Evolutionary conservation across 805 yeast genomes (phyloP), one percentile per base, ranked within the genome.

Genomic region (Saccharomycopsis babjevae): DNA sequence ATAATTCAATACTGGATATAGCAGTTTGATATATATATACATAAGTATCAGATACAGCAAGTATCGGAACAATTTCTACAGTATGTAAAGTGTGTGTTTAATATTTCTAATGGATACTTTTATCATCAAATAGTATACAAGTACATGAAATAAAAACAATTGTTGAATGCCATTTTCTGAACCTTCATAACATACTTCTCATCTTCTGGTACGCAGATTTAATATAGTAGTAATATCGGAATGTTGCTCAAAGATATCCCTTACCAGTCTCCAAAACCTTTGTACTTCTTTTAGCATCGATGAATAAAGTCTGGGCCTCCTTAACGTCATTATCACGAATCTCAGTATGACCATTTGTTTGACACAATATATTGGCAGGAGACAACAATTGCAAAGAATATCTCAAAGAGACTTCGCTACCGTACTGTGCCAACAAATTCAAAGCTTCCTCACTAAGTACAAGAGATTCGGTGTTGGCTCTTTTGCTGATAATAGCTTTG

Each of bases 331-430:
- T 78, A 16, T 83, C 78, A 36, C 75, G 76, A 60, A 89, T 83
- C 69, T 86, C 91, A 40, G 78, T 74, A 63, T 96, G 85, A 64
- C 89, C 88, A 61, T 81, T 77, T 39, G 89, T 82, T 67, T 83
- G 82, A 50, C 96, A 84, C 65, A 94, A 79, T 57, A 94, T 83
- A 59, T 91, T 92, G 36, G 97, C 84, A 38, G 98, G 99, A 0
- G 97, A 83, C 70, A 94, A 79, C 66, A 94, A 80, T 72, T 94
- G 98, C 66, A 94, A 77, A 11, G 96, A 90, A 72, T 94, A 94
- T 72, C 99, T 86, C 70, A 94, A 79, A 1, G 97, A 89, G 6
- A 92, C 87, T 58, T 79, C 79, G 6, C 82, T 73, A 20, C 97
- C 98, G 67, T 85, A 83, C 38, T 74, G 75, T 1, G 97, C 88